A percentile compares a stretch with the other conserved stretches of the same genome.
Evolutionary conservation across 306 rosid species (phyloP).

Genomic region (Prunus campanulata): DNA sequence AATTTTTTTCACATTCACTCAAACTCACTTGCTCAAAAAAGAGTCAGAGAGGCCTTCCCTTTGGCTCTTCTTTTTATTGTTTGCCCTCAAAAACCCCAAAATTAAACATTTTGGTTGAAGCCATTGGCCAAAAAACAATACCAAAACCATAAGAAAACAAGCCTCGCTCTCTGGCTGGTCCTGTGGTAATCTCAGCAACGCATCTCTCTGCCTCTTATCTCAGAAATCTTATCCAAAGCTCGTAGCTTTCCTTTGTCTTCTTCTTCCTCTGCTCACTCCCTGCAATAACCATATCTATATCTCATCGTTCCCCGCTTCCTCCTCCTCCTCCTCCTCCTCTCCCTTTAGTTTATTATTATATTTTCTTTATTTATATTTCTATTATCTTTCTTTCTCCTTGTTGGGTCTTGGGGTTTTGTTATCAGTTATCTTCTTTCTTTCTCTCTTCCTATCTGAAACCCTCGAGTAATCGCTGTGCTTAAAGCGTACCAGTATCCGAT

Average conservation of each 20-base stretch:
- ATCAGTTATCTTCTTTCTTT: not conserved
- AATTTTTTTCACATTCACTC: not conserved
- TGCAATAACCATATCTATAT: constrained; percentile 32
- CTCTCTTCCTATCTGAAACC: constrained; percentile 20
- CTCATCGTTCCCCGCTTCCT: constrained; percentile 18
- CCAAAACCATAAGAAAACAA: constrained; percentile 2
- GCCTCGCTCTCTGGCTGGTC: constrained; percentile 2
- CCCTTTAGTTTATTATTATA: not conserved
- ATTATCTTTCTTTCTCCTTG: not conserved
- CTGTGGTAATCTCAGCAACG: constrained; percentile 32
- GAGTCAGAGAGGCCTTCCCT: not conserved
- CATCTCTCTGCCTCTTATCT: constrained; percentile 45
- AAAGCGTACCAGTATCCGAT: constrained; percentile 25
- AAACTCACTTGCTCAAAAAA: not conserved
- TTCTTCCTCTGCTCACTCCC: constrained; percentile 5
- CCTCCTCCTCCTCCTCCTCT: not conserved
- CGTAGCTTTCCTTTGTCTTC: constrained; percentile 13
- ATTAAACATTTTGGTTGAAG: not conserved
- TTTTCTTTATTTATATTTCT: not conserved
- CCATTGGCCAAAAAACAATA: not conserved
- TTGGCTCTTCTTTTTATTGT: not conserved
- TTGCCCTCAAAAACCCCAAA: not conserved
- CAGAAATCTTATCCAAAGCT: constrained; percentile 61
- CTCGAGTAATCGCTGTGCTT: constrained; percentile 34
- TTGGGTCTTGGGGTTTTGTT: constrained; percentile 18